Evolutionary conservation across 768 basidiomycete genomes (phyloP).

Genomic region (Tricholoma matsutake): DNA sequence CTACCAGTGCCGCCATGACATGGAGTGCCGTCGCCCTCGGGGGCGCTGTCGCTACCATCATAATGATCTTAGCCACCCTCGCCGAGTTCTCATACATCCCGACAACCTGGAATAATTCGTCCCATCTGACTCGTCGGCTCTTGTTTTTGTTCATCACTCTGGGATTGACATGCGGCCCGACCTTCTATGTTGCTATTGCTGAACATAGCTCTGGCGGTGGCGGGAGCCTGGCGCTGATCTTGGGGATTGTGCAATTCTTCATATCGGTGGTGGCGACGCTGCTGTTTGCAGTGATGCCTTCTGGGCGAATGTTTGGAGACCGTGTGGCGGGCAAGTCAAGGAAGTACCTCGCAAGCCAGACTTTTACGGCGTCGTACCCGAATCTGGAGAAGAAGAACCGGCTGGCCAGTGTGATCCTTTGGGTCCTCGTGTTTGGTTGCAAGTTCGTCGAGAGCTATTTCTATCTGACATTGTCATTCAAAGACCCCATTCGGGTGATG

Average conservation of each 20-base stretch:
- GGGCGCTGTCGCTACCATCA: conserved; percentile 91
- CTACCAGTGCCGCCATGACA: conserved; percentile 70
- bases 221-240: conserved; percentile 79
- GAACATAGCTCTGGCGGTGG: conserved; percentile 52
- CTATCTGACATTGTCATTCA: conserved; percentile 94
- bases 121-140: conserved; percentile 89
- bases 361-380: conserved; percentile 96
- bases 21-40: conserved; percentile 96
- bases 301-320: conserved; percentile 98
- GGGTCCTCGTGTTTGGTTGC: conserved; percentile 94
- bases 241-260: conserved; percentile 95
- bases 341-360: conserved; percentile 97
- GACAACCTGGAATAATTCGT: conserved; percentile 98
- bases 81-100: conserved; percentile 98
- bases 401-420: conserved; percentile 76
- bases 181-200: conserved; percentile 89
- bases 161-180: conserved; percentile 87
- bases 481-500: conserved; percentile 92
- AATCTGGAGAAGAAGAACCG: conserved; percentile 59
- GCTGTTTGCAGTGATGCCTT: conserved; percentile 89
- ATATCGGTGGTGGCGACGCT: conserved; percentile 85
- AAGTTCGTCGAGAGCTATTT: conserved; percentile 98
- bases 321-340: conserved; percentile 92
- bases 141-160: conserved; percentile 89
- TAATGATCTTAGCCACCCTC: conserved; percentile 94